Percentiles rank a stretch among this genome's conserved stretches.
phyloP scores from a whole-genome alignment of 1,284 basidiomycete genomes.

The Blastosporella zonata region DNA sequence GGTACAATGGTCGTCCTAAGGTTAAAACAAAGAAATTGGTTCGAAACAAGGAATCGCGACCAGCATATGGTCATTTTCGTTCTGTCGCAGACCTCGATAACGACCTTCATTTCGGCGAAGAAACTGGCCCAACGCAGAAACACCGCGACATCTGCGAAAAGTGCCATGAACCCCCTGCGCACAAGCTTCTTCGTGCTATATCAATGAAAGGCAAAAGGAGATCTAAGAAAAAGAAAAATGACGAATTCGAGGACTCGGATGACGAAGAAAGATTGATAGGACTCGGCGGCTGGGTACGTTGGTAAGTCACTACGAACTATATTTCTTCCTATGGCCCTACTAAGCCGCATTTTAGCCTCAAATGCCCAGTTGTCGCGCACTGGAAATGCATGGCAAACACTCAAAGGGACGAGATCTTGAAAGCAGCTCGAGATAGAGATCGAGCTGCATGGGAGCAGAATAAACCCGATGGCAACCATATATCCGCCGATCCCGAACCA shows the following conservation, averaged over 20 bases:
- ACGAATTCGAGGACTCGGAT: constrained; percentile 50
- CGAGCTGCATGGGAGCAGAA: constrained; percentile 35
- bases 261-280: constrained; percentile 51
- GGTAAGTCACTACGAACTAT: constrained; percentile 44
- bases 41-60: constrained; percentile 43
- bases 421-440: constrained; percentile 56
- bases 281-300: constrained; percentile 84
- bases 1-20: constrained; percentile 21
- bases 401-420: constrained; percentile 72
- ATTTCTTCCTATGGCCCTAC: neutral
- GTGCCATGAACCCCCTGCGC: constrained; percentile 59
- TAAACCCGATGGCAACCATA: constrained; percentile 25
- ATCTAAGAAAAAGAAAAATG: constrained; percentile 41
- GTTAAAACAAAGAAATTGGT: constrained; percentile 28
- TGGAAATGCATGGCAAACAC: constrained; percentile 72
- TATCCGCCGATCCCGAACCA: constrained; percentile 28
- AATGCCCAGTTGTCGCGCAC: constrained; percentile 75
- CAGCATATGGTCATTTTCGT: constrained; percentile 68
- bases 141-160: constrained; percentile 72
- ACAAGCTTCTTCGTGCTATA: constrained; percentile 43
- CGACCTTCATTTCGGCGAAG: constrained; percentile 57
- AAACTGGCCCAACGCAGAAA: constrained; percentile 47
- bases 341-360: constrained; percentile 44
- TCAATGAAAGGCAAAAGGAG: constrained; percentile 32
- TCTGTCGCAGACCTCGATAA: constrained; percentile 53